Conservation (phyloP, 1,284 basidiomycete species). For the Puccinia polysora region DNA sequence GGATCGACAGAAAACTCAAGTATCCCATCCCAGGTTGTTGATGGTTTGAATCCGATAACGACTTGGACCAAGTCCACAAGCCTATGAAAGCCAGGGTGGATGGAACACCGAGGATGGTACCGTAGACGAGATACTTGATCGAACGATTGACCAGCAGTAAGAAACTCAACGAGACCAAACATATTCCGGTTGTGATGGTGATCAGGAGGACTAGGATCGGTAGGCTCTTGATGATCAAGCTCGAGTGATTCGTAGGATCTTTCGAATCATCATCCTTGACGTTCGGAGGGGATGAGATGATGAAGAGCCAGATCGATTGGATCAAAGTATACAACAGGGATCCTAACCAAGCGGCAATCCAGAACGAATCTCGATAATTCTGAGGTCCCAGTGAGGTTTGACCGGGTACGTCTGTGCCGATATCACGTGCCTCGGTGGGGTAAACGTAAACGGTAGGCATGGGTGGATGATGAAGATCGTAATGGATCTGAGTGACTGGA, state of each 20-base stretch:
- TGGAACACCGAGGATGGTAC: constrained; percentile 28
- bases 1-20: constrained; percentile 15
- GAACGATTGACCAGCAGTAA: constrained; percentile 32
- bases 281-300: neutral
- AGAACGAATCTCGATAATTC: constrained; percentile 38
- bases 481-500: constrained; percentile 11
- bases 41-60: constrained; percentile 21
- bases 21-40: constrained; percentile 15
- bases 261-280: neutral
- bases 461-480: neutral
- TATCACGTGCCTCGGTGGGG: constrained; percentile 39
- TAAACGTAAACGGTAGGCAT: constrained; percentile 32
- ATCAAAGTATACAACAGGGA: constrained; percentile 32
- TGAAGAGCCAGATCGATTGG: constrained; percentile 20
- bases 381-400: constrained; percentile 29
- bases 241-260: neutral
- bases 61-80: constrained; percentile 35
- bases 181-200: constrained; percentile 26
- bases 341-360: constrained; percentile 33
- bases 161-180: constrained; percentile 18
- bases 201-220: constrained; percentile 26
- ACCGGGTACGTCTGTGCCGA: constrained; percentile 34
- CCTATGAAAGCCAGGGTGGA: constrained; percentile 29
- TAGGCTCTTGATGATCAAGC: constrained; percentile 13
- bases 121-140: constrained; percentile 35